Base-by-base conservation (phyloP, 129 eudicot genomes). In the Flaveria robusta region DNA sequence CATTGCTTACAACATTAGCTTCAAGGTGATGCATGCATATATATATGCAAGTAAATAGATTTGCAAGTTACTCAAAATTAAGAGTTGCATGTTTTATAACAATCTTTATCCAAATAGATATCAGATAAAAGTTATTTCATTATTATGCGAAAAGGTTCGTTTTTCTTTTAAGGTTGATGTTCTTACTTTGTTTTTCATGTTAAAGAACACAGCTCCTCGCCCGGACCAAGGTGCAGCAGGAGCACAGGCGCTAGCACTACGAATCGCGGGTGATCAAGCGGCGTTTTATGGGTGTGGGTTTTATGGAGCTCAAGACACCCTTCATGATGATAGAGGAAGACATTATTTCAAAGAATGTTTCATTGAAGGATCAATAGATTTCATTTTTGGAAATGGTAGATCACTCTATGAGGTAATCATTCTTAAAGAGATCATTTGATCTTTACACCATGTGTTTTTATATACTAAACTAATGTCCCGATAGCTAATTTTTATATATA, bases 211-310 rank as follows among this genome's bases (percentile, higher is more conserved):
- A 77, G 92, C 98, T 72, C 96, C 95, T 34, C 80, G 87, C 4
- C 90, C 96, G 39, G 64, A 49, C 19, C 90, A 89, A 15, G 98
- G 98, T 15, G 92, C 62, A 41, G 83, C 42, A 46, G 96, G 96
- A 78, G 96, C 81, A 34, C 98, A 93, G 75, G 98, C 92, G 20
- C 71, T 93, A 47, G 98, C 98, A 19, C 24, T 88, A 46, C 86
- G 90, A 67, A 83, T 93, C 20, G 51, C 83, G 0, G 93, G 92
- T 7, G 98, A 93, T 77, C 79, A 85, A 86, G 89, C 90, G 31
- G 98, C 96, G 43, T 93, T 93, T 60, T 93, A 90, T 43, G 87
- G 92, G 3, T 90, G 96, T 69, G 98, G 98, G 59, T 90, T 93
- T 51, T 90, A 88, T 72, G 96, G 98, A 77, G 86, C 87, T 43